These are phyloP conservation scores for Pichia exigua DNA, from an alignment of 805 yeast genomes.

Conservation along the genomic window DNA sequence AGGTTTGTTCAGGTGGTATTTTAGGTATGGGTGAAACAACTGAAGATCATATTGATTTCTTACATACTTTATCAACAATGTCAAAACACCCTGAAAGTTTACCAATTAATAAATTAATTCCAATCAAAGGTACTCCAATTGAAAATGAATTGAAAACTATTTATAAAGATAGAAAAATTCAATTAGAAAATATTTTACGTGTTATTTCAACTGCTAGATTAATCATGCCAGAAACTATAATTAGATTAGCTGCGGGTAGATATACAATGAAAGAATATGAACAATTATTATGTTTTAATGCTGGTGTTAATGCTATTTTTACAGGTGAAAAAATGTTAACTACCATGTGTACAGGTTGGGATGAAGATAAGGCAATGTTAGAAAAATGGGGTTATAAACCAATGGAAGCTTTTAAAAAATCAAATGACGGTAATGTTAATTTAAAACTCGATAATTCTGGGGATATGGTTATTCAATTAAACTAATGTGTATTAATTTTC, in stretches of 20 bases:
- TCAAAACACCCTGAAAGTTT: constrained; percentile 70
- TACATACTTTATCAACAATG: constrained; percentile 61
- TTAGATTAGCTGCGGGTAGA: constrained; percentile 75
- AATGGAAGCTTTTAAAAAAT: constrained; percentile 13
- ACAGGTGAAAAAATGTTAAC: constrained; percentile 79
- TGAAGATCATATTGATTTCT: constrained; percentile 62
- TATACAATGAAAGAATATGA: constrained; percentile 74
- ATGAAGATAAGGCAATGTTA: constrained; percentile 65
- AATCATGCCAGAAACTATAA: constrained; percentile 63
- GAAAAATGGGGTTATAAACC: constrained; percentile 51
- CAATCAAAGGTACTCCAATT: constrained; percentile 74
- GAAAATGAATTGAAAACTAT: constrained; percentile 39
- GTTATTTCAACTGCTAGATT: constrained; percentile 72
- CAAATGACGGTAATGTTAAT: background rate
- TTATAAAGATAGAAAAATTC: constrained; percentile 35
- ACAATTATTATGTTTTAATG: constrained; percentile 67
- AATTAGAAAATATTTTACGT: constrained; percentile 55
- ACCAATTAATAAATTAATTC: constrained; percentile 74
- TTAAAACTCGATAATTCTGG: background rate
- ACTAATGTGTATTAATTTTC: background rate
- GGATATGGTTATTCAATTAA: background rate
- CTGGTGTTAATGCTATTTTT: constrained; percentile 74
- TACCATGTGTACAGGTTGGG: constrained; percentile 80
- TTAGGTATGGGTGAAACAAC: constrained; percentile 70
- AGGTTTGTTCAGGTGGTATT: constrained; percentile 75